Percentiles rank a stretch among this genome's conserved stretches.
Conservation (phyloP, 83 land plant genomes). For the Isoetes engelmannii region DNA sequence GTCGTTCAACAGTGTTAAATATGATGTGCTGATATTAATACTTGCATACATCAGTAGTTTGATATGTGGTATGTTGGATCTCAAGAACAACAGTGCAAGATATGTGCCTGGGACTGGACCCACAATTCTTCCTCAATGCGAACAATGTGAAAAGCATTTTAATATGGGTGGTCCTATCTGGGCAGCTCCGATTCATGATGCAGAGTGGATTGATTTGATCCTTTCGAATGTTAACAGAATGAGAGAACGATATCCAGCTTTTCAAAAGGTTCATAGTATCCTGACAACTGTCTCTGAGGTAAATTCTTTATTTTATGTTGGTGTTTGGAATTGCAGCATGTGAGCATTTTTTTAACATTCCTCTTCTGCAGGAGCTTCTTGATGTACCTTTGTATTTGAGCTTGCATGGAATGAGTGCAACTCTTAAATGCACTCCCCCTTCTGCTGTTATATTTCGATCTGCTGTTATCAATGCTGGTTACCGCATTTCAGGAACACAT, state of each 20-base stretch:
- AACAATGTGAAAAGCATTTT: constrained; percentile 80
- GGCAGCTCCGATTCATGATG: constrained; percentile 95
- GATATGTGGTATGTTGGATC: too few relatives aligned
- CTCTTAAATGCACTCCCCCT: constrained; percentile 93
- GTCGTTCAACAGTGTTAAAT: too few relatives aligned
- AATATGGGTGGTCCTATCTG: constrained; percentile 99
- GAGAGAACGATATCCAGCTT: constrained; percentile 77
- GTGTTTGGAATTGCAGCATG: not conserved
- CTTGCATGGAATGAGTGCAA: constrained; percentile 78
- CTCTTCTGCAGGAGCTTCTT: constrained; percentile 61
- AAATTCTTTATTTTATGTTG: constrained; percentile 8
- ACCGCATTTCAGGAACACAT: constrained; percentile 86
- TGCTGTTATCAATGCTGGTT: constrained; percentile 95
- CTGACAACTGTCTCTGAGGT: constrained; percentile 98
- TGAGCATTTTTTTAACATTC: not conserved
- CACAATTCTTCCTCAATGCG: constrained; percentile 67
- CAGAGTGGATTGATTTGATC: constrained; percentile 68
- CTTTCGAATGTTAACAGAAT: constrained; percentile 48
- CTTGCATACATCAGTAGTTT: too few relatives aligned
- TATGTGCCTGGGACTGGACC: constrained; percentile 87
- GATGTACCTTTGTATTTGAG: constrained; percentile 88
- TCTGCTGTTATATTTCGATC: constrained; percentile 83
- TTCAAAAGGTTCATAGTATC: constrained; percentile 65
- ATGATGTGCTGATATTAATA: too few relatives aligned
- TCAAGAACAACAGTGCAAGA: constrained; percentile 66